Evolutionary conservation across 1,139 yeast genomes (phyloP), one percentile per base, ranked within the genome.

Genomic region (Pichia sp.): DNA sequence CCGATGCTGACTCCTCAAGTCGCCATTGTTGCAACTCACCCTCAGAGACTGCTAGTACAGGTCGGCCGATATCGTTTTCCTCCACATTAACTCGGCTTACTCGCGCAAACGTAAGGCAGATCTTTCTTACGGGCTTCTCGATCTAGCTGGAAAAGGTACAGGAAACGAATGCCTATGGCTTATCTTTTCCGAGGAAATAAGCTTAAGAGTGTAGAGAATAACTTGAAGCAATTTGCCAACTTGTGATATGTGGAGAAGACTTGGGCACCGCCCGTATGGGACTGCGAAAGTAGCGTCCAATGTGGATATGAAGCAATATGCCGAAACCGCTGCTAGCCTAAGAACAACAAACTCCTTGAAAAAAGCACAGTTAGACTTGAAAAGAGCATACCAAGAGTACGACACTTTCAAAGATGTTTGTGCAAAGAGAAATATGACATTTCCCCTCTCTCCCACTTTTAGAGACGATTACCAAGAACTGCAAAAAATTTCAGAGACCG

Each of bases 341-440:
- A 54, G 67, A 38, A 61, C 66, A 5, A 64, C 69, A 6, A 65
- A 67, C 49, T 53, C 68, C 0, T 55, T 68, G 50, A 65, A 62
- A 48, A 63, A 54, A 45, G 61, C 68, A 5, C 56, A 59, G 5
- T 57, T 67, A 41, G 67, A 67, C 50, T 52, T 65, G 31, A 61
- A 60, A 23, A 59, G 53, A 41, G 64, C 59, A 23, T 57, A 54
- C 40, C 61, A 63, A 5, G 60, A 64, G 34, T 53, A 52, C 41
- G 61, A 61, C 10, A 26, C 34, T 11, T 66, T 57, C 44, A 54
- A 59, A 29, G 61, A 59, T 1, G 59, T 66, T 3, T 68, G 71
- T 50, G 34, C 42, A 5, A 60, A 58, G 48, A 60, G 70, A 53
- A 64, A 65, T 15, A 64, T 65, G 8, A 48, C 51, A 15, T 61